Evolutionary conservation across 2,329 filamentous ascomycete species (phyloP), one percentile per base, ranked within the genome.

Genomic region (Coleophoma eucalyptorum): DNA sequence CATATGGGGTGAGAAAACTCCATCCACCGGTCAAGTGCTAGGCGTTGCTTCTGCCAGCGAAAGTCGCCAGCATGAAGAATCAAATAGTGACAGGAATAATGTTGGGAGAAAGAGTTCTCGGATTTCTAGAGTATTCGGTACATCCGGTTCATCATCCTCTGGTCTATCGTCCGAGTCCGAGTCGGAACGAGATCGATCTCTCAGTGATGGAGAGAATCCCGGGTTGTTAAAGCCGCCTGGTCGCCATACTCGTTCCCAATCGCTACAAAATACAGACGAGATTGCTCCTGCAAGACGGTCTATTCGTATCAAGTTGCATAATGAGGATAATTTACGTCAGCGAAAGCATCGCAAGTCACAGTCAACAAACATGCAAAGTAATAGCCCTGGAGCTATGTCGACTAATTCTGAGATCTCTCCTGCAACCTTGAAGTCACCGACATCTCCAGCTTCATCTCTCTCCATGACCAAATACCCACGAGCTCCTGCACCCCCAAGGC

Each of bases 351-450:
- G 78, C 61, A 86, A 83, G 67, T 74, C 76, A 19, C 76, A 79
- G 64, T 74, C 74, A 49, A 68, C 69, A 40, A 70, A 65, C 38
- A 68, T 72, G 16, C 73, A 73, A 54, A 67, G 64, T 40, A 72
- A 69, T 56, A 68, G 72, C 41, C 63, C 69, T 21, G 57, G 58
- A 16, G 56, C 53, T 19, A 53, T 60, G 43, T 67, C 60, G 6
- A 26, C 26, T 43, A 62, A 64, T 46, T 66, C 65, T 13, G 61
- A 65, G 21, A 75, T 90, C 52, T 84, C 90, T 6, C 75, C 82
- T 41, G 87, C 90, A 46, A 89, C 90, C 52, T 78, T 99, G 55
- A 99, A 99, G 68, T 97, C 94, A 13, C 94, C 94, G 3, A 95
- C 90, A 3, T 96, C 92, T 26, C 88, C 91, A 48, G 80, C 84